Evolutionary conservation across 1,284 basidiomycete genomes (phyloP).

Genomic region (Sporisorium exsertum): DNA sequence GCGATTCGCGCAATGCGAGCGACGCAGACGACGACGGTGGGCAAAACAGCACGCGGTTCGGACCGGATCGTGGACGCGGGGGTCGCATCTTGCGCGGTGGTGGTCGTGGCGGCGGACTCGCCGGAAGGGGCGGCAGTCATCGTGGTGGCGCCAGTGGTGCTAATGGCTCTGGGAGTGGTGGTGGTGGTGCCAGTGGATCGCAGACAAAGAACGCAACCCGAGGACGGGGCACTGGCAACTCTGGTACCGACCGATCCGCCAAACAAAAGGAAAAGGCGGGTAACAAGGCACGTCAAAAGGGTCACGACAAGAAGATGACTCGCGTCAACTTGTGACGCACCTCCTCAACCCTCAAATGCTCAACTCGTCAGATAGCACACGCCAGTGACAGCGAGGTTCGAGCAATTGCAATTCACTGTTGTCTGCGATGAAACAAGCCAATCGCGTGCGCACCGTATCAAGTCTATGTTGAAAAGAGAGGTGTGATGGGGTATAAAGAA

Average conservation of each 20-base stretch:
- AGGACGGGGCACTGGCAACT: slow-evolving; percentile 44
- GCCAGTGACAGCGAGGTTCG: too few species aligned
- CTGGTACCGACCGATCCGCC: slow-evolving; percentile 34
- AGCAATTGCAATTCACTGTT: too few species aligned
- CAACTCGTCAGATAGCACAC: neutral
- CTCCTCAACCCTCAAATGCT: too few species aligned
- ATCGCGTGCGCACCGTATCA: neutral
- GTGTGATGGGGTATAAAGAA: neutral
- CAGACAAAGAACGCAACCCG: slow-evolving; percentile 30
- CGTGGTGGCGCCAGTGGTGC: slow-evolving; percentile 4
- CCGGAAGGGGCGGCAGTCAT: slow-evolving; percentile 21
- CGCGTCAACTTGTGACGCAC: slow-evolving; percentile 15
- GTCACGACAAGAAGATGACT: slow-evolving; percentile 52
- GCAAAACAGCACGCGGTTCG: slow-evolving; percentile 11
- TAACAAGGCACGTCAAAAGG: slow-evolving; percentile 42
- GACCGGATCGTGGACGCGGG: slow-evolving; percentile 51
- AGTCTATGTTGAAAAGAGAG: neutral
- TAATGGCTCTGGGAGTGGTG: neutral
- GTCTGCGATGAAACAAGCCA: too few species aligned
- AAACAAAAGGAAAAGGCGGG: slow-evolving; percentile 54
- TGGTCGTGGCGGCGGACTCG: slow-evolving; percentile 6
- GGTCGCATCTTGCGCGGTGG: slow-evolving; percentile 46
- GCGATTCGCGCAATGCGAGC: slow-evolving; percentile 7
- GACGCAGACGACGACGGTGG: slow-evolving; percentile 16
- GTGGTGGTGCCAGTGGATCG: slow-evolving; percentile 11